Percentiles rank a stretch among this genome's conserved stretches.
Conservation (phyloP, 495 filamentous ascomycete genomes). For the Physcia stellaris region DNA sequence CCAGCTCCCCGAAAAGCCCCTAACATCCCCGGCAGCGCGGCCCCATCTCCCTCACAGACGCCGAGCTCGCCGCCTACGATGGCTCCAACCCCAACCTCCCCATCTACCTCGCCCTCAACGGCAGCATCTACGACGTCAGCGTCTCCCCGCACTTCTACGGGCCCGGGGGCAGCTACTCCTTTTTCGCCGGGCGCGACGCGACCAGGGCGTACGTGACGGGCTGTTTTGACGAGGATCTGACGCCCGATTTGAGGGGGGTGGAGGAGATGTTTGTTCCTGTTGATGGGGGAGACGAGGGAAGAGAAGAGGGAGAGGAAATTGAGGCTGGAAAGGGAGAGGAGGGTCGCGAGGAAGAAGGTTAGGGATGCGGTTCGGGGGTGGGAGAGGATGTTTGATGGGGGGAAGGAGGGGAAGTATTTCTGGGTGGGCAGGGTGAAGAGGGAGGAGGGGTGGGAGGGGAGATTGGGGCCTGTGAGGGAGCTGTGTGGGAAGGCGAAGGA, state of each 20-base stretch:
- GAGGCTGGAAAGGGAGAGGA: conserved; percentile 37
- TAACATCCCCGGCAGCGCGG: conserved; percentile 27
- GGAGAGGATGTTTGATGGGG: conserved; percentile 51
- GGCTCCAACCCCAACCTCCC: conserved; percentile 62
- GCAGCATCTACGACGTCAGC: conserved; percentile 87
- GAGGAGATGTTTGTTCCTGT: conserved; percentile 81
- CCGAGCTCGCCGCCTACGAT: conserved; percentile 60
- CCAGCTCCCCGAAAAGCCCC: conserved; percentile 8
- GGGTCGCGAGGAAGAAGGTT: conserved; percentile 26
- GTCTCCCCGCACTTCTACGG: conserved; percentile 66
- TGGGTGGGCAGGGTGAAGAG: conserved; percentile 51
- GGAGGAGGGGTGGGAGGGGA: conserved; percentile 19
- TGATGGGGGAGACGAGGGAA: conserved; percentile 37
- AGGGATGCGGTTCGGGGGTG: conserved; percentile 30
- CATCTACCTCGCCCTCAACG: conserved; percentile 87
- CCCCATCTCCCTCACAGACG: conserved; percentile 50
- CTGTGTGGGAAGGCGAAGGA: conserved; percentile 17
- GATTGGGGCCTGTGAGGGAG: conserved; percentile 29
- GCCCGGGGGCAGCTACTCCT: conserved; percentile 74
- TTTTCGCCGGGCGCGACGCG: conserved; percentile 80
- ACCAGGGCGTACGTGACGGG: conserved; percentile 90
- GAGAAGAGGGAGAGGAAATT: conserved; percentile 30
- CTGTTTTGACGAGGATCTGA: conserved; percentile 76
- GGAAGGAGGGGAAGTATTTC: conserved; percentile 58
- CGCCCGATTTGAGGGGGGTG: conserved; percentile 66